Conservation (phyloP, 805 yeast genomes). For the Komagataella kurtzmanii region DNA sequence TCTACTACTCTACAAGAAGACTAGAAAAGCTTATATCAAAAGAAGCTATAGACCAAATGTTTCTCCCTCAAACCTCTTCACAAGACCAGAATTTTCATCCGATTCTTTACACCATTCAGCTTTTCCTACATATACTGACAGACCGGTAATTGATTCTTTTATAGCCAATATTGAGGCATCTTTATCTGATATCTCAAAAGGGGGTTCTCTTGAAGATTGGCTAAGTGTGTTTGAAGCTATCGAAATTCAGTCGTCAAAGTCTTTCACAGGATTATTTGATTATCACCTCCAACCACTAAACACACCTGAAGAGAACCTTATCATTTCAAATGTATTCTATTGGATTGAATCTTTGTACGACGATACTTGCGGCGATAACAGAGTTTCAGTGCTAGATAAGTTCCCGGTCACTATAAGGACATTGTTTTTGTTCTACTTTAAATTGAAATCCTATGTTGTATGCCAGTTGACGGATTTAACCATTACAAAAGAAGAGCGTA, state of each 20-base stretch:
- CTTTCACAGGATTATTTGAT: slow-evolving; percentile 42
- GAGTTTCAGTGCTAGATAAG: slow-evolving; percentile 25
- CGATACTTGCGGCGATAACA: slow-evolving; percentile 5
- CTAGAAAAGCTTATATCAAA: slow-evolving; percentile 58
- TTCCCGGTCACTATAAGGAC: slow-evolving; percentile 63
- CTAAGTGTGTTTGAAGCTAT: slow-evolving; percentile 56
- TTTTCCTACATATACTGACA: slow-evolving; percentile 27
- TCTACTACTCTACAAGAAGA: slow-evolving; percentile 39
- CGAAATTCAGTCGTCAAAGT: slow-evolving; percentile 53
- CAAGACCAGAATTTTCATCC: slow-evolving; percentile 25
- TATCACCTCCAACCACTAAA: slow-evolving; percentile 27
- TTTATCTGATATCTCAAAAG: slow-evolving; percentile 39
- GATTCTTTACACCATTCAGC: slow-evolving; percentile 16
- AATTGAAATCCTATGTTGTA: slow-evolving; percentile 49
- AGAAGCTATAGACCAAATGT: slow-evolving; percentile 55
- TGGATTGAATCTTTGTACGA: slow-evolving; percentile 55
- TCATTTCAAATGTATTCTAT: slow-evolving; percentile 52
- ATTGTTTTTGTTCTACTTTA: slow-evolving; percentile 52
- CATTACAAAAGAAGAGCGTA: slow-evolving; percentile 45
- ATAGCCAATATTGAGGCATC: slow-evolving; percentile 51
- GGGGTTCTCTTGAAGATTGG: slow-evolving; percentile 65
- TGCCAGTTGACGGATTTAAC: slow-evolving; percentile 50
- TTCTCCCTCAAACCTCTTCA: slow-evolving; percentile 11
- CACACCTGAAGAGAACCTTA: slow-evolving; percentile 39
- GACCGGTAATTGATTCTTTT: slow-evolving; percentile 43